phyloP scores from a whole-genome alignment of 2,329 filamentous ascomycete species.

The Xylaria sp. region DNA sequence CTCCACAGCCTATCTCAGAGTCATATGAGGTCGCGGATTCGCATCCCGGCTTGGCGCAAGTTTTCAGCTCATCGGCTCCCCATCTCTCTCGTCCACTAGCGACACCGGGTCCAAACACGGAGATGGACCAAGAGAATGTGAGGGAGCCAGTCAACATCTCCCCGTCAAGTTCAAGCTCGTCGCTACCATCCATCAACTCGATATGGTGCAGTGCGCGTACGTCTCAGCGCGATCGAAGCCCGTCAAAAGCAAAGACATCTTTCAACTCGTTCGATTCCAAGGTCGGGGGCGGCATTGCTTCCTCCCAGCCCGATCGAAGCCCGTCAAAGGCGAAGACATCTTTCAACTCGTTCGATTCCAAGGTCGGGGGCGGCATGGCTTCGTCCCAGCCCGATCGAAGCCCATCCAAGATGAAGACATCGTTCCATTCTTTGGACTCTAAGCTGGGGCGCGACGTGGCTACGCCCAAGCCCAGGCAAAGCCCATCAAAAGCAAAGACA shows the following conservation, averaged over 20 bases:
- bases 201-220: constrained; percentile 39
- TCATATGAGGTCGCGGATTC: constrained; percentile 20
- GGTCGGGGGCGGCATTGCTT: constrained; percentile 38
- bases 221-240: constrained; percentile 35
- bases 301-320: constrained; percentile 29
- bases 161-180: constrained; percentile 22
- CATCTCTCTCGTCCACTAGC: neutral
- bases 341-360: too few relatives aligned
- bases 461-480: too few relatives aligned
- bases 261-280: constrained; percentile 32
- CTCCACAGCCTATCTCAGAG: constrained; percentile 43
- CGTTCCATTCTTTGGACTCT: too few relatives aligned
- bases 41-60: neutral
- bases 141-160: constrained; percentile 3
- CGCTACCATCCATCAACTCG: constrained; percentile 29
- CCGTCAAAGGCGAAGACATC: too few relatives aligned
- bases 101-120: constrained; percentile 13
- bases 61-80: constrained; percentile 4
- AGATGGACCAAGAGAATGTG: neutral
- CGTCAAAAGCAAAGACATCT: constrained; percentile 28
- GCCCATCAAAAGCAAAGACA: too few relatives aligned
- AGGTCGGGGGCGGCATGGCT: too few relatives aligned
- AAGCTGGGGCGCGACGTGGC: too few relatives aligned
- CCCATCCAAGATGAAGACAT: too few relatives aligned
- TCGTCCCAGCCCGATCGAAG: too few relatives aligned